Evolutionary conservation across 192 early-diverging fungal genomes (phyloP).

Genomic region (Coemansia pectinata): DNA sequence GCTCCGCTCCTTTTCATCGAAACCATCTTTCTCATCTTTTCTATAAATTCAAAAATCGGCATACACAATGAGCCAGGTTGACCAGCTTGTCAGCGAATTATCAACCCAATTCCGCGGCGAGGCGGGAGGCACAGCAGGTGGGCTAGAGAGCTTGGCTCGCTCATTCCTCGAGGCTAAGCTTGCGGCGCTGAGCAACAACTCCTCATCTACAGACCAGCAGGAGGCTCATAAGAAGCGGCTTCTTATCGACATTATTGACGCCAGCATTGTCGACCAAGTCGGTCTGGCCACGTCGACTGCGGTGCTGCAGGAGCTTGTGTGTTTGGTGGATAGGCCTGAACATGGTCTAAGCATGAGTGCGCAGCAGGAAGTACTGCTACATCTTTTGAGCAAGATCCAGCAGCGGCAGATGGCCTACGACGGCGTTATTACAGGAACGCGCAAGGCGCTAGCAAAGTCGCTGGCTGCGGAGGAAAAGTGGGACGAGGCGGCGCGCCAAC

Average conservation of each 20-base stretch:
- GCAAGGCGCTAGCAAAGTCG: conserved; percentile 74
- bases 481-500: conserved; percentile 80
- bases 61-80: background rate
- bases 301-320: conserved; percentile 71
- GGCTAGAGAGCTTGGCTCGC: background rate
- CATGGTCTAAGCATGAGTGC: conserved; percentile 31
- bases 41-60: background rate
- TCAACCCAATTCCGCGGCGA: conserved; percentile 31
- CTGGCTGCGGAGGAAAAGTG: conserved; percentile 75
- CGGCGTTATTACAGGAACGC: conserved; percentile 58
- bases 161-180: conserved; percentile 18
- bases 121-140: conserved; percentile 10
- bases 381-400: conserved; percentile 68
- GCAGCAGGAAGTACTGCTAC: conserved; percentile 64
- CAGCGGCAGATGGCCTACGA: conserved; percentile 81
- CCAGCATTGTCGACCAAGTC: conserved; percentile 65
- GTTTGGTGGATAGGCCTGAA: conserved; percentile 56
- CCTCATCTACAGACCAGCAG: conserved; percentile 12
- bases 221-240: background rate
- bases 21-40: background rate
- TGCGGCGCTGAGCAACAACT: background rate
- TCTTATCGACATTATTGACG: conserved; percentile 47
- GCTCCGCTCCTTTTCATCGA: background rate
- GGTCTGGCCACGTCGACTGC: conserved; percentile 77
- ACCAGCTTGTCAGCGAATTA: conserved; percentile 28